Conservation (phyloP, 192 early-diverging fungal genomes). For the Funneliformis mosseae region DNA sequence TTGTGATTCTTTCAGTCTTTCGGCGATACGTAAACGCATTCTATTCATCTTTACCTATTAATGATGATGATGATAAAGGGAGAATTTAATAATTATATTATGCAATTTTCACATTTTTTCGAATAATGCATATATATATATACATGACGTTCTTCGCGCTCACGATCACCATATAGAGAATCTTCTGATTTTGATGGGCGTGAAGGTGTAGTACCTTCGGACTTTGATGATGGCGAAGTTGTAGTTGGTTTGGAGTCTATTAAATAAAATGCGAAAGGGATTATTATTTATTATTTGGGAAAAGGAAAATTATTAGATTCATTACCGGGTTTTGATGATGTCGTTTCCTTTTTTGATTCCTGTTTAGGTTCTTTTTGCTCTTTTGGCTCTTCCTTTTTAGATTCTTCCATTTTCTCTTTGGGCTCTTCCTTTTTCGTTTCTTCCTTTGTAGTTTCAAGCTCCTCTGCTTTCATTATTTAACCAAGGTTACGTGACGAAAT, state of each 20-base stretch:
- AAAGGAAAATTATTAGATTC: too few relatives aligned
- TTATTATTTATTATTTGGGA: background rate
- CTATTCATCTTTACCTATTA: conserved; percentile 93
- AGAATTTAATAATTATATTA: background rate
- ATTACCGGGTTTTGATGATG: background rate
- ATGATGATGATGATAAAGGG: background rate
- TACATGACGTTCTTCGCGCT: background rate
- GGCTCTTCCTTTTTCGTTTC: conserved; percentile 44
- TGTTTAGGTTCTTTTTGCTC: conserved; percentile 42
- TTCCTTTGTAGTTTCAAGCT: conserved; percentile 47
- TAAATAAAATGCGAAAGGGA: background rate
- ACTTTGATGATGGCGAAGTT: background rate
- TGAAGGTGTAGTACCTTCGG: too few relatives aligned
- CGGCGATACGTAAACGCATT: conserved; percentile 93
- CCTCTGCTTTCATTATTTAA: conserved; percentile 22
- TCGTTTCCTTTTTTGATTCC: conserved; percentile 9
- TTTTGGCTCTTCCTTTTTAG: conserved; percentile 44
- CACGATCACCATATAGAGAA: background rate
- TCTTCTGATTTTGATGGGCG: too few relatives aligned
- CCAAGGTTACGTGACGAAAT: background rate
- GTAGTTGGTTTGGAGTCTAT: background rate
- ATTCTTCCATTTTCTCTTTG: conserved; percentile 38
- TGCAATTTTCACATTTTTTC: background rate
- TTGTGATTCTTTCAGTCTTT: conserved; percentile 96
- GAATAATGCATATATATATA: background rate